phyloP scores from a whole-genome alignment of 345 rosid genomes.

The Xanthoceras sorbifolium region DNA sequence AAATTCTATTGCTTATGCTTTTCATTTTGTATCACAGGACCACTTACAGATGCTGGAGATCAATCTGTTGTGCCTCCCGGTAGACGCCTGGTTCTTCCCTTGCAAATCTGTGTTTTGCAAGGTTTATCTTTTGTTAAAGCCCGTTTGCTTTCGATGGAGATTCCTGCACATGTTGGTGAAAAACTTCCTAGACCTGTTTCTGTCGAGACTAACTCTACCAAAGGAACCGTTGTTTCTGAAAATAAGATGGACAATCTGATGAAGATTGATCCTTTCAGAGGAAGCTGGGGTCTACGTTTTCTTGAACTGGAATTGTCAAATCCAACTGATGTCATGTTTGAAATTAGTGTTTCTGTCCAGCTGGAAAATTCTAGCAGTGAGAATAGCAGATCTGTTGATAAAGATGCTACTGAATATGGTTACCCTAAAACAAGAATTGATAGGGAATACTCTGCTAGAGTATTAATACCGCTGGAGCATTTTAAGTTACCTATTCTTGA shows the following conservation, averaged over 20 bases:
- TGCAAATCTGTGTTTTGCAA: constrained; percentile 84
- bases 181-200: constrained; percentile 46
- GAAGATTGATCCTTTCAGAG: constrained; percentile 91
- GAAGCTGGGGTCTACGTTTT: constrained; percentile 98
- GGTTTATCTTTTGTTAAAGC: constrained; percentile 95
- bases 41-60: constrained; percentile 52
- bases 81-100: constrained; percentile 85
- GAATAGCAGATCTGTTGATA: constrained; percentile 42
- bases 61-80: constrained; percentile 68
- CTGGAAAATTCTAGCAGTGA: constrained; percentile 59
- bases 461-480: constrained; percentile 91
- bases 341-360: constrained; percentile 81
- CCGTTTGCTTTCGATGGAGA: constrained; percentile 97
- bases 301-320: constrained; percentile 92
- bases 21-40: constrained; percentile 54
- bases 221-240: constrained; percentile 51
- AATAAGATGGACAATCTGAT: constrained; percentile 72
- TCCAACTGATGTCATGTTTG: constrained; percentile 94
- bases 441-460: constrained; percentile 90
- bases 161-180: constrained; percentile 85
- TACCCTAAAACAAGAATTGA: constrained; percentile 92
- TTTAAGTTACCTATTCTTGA: constrained; percentile 94
- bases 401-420: constrained; percentile 62
- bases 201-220: constrained; percentile 26
- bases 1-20: background rate